Conservation (phyloP, 2,329 filamentous ascomycete genomes). For the Parastagonospora avenae region DNA sequence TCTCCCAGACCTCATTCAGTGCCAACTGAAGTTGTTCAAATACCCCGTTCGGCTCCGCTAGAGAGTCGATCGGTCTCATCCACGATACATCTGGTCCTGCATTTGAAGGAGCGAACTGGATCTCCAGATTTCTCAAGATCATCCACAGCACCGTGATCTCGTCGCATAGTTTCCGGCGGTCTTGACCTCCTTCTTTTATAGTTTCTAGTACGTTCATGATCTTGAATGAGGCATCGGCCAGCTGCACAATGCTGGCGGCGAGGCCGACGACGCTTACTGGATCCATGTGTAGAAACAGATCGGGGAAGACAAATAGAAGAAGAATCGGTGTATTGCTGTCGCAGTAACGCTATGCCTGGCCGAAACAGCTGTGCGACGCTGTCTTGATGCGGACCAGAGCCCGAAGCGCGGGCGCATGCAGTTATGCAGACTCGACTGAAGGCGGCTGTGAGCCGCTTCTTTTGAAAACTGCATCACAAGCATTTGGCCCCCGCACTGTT, state of each 20-base stretch:
- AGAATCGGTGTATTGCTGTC: background rate
- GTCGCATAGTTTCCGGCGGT: background rate
- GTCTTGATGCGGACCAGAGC: background rate
- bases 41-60: background rate
- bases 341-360: background rate
- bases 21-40: background rate
- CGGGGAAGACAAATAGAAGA: background rate
- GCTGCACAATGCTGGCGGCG: background rate
- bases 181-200: background rate
- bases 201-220: background rate
- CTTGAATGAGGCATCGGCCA: slow-evolving; percentile 1
- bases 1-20: background rate
- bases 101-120: background rate
- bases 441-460: background rate
- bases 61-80: background rate
- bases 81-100: background rate
- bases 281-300: background rate
- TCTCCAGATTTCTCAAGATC: background rate
- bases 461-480: background rate
- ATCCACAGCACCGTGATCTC: background rate
- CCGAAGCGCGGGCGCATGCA: background rate
- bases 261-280: background rate
- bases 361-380: background rate
- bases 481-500: background rate
- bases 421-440: background rate